Base-by-base conservation (phyloP, 768 basidiomycete genomes). In the Mycena galericulata region DNA sequence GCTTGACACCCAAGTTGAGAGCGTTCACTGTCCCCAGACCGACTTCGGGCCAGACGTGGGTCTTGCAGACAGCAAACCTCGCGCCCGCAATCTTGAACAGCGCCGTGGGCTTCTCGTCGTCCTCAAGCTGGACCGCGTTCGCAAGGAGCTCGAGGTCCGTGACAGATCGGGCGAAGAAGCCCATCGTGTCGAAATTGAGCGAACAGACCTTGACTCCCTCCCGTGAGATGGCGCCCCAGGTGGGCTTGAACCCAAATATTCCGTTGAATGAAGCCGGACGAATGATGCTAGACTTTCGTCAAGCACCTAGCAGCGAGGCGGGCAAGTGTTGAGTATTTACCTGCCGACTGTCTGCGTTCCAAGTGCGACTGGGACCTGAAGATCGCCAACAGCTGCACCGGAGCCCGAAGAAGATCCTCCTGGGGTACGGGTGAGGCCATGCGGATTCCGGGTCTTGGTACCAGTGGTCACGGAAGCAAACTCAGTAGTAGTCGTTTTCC, bases 371-470 rank as follows among this genome's bases (percentile, higher is more conserved):
- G 72, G 72, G 1, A 70, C 69, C 38, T 72, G 66, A 58, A 73
- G 50, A 69, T 69, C 51, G 24, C 32, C 73, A 72, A 70, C 49
- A 43, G 69, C 56, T 69, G 74, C 71, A 56, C 61, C 70, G 45
- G 75, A 66, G 53, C 70, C 67, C 4, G 70, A 70, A 36, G 72
- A 73, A 10, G 72, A 73, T 4, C 72, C 72, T 24, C 72, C 72
- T 27, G 72, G 72, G 7, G 72, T 73, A 1, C 69, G 65, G 18
- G 45, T 10, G 11, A 29, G 41, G 34, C 65, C n/a, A 40, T 72
- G 72, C 8, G 72, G 68, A 53, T 72, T 72, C 18, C 46, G 51
- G 11, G 68, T 72, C 30, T 67, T 70, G 1, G 72, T 49, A 4
- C 72, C 72, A 2, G 54, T 62, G 29, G 66, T 68, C 4, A 65